These are phyloP conservation scores for Naganishia friedmannii DNA, from an alignment of 768 basidiomycete species.

Conservation along the genomic window DNA sequence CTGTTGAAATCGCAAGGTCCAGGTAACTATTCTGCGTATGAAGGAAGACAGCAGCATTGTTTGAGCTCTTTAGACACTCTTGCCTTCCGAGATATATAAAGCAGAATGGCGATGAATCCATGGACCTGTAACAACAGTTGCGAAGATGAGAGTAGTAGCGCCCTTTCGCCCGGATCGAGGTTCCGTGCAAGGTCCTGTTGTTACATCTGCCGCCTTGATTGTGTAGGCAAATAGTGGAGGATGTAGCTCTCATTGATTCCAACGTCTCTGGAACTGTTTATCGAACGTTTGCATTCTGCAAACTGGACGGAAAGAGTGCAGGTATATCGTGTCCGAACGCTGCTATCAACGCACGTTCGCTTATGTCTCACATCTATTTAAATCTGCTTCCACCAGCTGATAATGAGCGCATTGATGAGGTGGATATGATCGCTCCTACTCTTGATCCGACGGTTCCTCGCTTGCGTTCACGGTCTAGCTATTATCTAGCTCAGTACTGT, in stretches of 20 bases:
- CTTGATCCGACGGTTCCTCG: too few relatives aligned
- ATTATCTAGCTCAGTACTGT: too few relatives aligned
- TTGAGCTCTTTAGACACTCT: too few relatives aligned
- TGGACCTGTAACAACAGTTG: neutral
- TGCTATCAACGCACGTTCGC: constrained; percentile 12
- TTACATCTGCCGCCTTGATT: neutral
- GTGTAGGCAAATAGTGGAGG: neutral
- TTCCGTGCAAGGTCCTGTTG: neutral
- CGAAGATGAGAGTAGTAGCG: neutral
- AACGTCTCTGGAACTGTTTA: neutral
- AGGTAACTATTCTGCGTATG: neutral
- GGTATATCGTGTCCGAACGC: neutral
- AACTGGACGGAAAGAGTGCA: neutral
- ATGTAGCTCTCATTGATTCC: neutral
- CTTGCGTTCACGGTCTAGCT: too few relatives aligned
- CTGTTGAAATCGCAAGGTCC: neutral
- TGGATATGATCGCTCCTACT: neutral
- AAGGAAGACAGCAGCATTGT: neutral
- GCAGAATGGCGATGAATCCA: neutral
- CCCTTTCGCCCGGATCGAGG: neutral
- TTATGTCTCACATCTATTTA: constrained; percentile 2
- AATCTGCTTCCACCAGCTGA: neutral
- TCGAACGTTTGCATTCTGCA: neutral
- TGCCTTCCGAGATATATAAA: too few relatives aligned
- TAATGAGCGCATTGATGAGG: neutral